A percentile compares a stretch with the other conserved stretches of the same genome.
phyloP scores from a whole-genome alignment of 2,329 filamentous ascomycete species.

The Alternaria rosae region DNA sequence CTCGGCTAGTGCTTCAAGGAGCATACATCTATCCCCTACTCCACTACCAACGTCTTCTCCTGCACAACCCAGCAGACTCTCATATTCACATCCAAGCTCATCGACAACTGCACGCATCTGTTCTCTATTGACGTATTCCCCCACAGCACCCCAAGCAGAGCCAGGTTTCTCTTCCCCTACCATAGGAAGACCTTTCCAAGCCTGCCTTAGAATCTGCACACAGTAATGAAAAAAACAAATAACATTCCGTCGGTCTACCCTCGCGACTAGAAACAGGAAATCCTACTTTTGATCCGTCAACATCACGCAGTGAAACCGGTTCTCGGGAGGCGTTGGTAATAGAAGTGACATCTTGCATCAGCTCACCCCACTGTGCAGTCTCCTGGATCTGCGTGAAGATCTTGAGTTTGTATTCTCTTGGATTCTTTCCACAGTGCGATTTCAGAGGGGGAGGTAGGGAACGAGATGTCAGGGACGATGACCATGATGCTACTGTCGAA shows the following conservation, averaged over 20 bases:
- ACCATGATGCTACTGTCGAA: background rate
- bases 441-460: accelerated
- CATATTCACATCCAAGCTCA: background rate
- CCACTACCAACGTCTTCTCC: background rate
- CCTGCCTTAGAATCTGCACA: background rate
- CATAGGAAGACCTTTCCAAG: background rate
- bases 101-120: background rate
- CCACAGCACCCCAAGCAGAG: background rate
- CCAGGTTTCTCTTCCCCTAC: background rate
- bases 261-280: background rate
- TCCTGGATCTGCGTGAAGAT: background rate
- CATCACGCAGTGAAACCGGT: background rate
- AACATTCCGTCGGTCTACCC: background rate
- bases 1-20: background rate
- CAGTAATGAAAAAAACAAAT: background rate
- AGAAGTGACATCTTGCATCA: background rate
- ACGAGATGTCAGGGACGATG: background rate
- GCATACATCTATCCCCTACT: background rate
- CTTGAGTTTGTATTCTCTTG: background rate
- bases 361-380: background rate
- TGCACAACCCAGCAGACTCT: background rate
- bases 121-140: background rate
- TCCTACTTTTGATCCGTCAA: background rate
- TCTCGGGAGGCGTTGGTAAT: background rate
- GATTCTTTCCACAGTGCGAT: background rate